Evolutionary conservation across 495 filamentous ascomycete genomes (phyloP), one percentile per base, ranked within the genome.

Genomic region (Lophiostoma macrostomum): DNA sequence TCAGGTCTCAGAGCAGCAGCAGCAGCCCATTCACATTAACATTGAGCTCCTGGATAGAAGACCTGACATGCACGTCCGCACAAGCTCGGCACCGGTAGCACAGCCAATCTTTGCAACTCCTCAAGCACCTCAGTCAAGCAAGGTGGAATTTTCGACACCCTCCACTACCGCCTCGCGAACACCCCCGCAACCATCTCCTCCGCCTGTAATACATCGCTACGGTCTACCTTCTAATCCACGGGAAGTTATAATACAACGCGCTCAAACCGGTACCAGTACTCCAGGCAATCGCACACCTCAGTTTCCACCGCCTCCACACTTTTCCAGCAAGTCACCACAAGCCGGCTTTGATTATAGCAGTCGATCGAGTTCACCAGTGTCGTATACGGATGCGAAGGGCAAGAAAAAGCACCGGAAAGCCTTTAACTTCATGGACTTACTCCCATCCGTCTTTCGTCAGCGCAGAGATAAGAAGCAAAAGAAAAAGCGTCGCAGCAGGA

Each of bases 371-470:
- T 47, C 41, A 10, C 49, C 50, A 11, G 32, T 24, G 14, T 51
- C 47, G 4, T 24, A 16, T 16, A 18, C 47, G 11, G 50, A 60
- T 1, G 24, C 44, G 24, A 60, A 60, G 45, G 37, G 20, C 14
- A 25, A 20, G 19, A 60, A 54, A 19, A 1, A 24, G 20, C 56
- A 54, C 22, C 40, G 43, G 18, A 60, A 60, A 32, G 50, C 50
- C 14, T 13, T 4, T 8, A 48, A 53, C 6, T 23, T 58, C 38
- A 44, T 54, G 49, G 42, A 39, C 19, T 48, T 32, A 14, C 29
- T 49, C 38, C 35, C 4, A 25, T 25, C 30, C 7, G 24, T 24
- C 14, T 56, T 30, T 29, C n/a, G 14, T 5, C 14, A 22, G 8
- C 29, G 32, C 10, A 35, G 25, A 11, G 8, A 43, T 4, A 43